A percentile compares a stretch with the other conserved stretches of the same genome.
phyloP scores from a whole-genome alignment of 2,329 filamentous ascomycete genomes.

The Fusarium brevicatenulatum region DNA sequence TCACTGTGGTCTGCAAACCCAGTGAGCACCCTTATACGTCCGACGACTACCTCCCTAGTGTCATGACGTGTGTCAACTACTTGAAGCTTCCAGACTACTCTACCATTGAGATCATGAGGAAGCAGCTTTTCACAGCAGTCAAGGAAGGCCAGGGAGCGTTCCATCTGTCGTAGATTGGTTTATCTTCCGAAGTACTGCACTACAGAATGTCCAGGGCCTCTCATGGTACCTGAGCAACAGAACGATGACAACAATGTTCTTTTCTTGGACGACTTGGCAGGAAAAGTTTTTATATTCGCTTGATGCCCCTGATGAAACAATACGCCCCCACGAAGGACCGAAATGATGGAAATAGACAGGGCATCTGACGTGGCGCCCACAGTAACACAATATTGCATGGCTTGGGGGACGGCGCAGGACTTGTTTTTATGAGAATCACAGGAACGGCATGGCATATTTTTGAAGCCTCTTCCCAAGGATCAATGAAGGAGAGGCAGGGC shows the following conservation, averaged over 20 bases:
- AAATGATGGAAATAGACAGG: constrained; percentile 44
- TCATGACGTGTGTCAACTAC: constrained; percentile 99
- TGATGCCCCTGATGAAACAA: constrained; percentile 42
- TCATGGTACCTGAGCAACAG: neutral
- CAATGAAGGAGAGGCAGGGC: constrained; percentile 8
- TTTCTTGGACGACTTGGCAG: constrained; percentile 28
- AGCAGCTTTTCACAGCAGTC: constrained; percentile 85
- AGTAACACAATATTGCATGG: constrained; percentile 42
- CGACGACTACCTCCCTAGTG: constrained; percentile 98
- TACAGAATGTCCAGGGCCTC: neutral
- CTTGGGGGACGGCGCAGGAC: constrained; percentile 39
- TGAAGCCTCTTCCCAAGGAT: constrained; percentile 19
- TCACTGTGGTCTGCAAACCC: constrained; percentile 99
- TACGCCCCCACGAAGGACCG: constrained; percentile 28
- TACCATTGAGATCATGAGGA: constrained; percentile 76
- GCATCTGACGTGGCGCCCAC: constrained; percentile 20
- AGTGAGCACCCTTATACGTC: constrained; percentile 92
- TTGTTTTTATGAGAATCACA: constrained; percentile 32
- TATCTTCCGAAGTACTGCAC: constrained; percentile 2
- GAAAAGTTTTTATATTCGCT: constrained; percentile 32
- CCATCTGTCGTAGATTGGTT: constrained; percentile 79
- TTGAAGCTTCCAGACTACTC: constrained; percentile 97
- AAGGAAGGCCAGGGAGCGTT: constrained; percentile 97
- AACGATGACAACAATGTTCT: constrained; percentile 17
- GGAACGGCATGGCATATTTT: constrained; percentile 30